These are phyloP conservation scores for Lecanicillium sp. DNA, from an alignment of 2,329 filamentous ascomycete genomes.

Conservation along the genomic window DNA sequence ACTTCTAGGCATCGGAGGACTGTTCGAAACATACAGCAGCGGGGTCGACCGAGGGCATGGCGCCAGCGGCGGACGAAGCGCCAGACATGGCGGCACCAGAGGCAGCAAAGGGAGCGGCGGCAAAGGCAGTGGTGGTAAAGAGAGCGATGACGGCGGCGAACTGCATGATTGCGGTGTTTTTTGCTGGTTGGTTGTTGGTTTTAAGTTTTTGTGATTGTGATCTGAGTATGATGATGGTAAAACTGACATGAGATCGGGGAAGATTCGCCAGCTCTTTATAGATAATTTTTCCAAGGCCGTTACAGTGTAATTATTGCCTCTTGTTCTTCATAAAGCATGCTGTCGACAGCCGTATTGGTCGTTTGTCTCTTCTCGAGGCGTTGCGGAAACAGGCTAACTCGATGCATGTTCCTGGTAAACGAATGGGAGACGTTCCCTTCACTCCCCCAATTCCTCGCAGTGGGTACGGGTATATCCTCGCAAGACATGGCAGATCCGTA, in stretches of 20 bases:
- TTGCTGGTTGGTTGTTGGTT: background rate
- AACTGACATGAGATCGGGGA: background rate
- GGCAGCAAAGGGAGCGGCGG: background rate
- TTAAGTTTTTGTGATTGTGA: background rate
- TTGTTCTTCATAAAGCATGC: background rate
- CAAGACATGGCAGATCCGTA: too few species aligned
- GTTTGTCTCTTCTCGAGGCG: too few species aligned
- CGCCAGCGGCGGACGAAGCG: background rate
- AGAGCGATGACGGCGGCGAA: background rate
- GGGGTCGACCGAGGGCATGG: background rate
- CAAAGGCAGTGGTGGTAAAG: background rate
- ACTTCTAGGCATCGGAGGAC: too few species aligned
- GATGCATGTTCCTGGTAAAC: too few species aligned
- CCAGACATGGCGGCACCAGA: background rate
- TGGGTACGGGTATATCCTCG: too few species aligned
- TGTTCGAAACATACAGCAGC: background rate
- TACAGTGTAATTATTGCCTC: background rate
- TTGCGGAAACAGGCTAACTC: too few species aligned
- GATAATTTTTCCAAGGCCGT: too few species aligned
- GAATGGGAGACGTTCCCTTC: too few species aligned
- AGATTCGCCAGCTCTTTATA: background rate
- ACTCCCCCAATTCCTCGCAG: too few species aligned
- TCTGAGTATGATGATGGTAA: background rate
- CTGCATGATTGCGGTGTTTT: constrained; percentile 1
- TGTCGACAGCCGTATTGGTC: too few species aligned